Evolutionary conservation across 2,329 filamentous ascomycete species (phyloP).

Genomic region (Alternaria panax): DNA sequence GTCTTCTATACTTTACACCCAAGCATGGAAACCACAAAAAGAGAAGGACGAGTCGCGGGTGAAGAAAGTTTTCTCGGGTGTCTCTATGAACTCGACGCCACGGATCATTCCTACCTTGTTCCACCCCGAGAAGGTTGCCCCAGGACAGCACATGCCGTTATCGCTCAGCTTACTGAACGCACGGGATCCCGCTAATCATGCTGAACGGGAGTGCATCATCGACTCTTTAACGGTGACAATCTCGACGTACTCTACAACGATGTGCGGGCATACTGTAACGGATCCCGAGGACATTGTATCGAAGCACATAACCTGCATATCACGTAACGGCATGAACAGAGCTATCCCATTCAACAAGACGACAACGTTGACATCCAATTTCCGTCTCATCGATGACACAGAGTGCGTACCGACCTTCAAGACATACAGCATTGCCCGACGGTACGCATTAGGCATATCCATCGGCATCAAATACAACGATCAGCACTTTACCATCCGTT

Average conservation of each 20-base stretch:
- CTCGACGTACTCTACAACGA: constrained; percentile 42
- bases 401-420: constrained; percentile 48
- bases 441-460: constrained; percentile 37
- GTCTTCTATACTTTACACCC: constrained; percentile 37
- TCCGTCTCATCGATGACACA: constrained; percentile 43
- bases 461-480: constrained; percentile 38
- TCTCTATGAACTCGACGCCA: constrained; percentile 23
- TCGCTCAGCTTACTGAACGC: constrained; percentile 34
- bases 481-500: constrained; percentile 38
- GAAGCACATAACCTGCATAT: constrained; percentile 44
- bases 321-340: constrained; percentile 33
- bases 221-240: constrained; percentile 40
- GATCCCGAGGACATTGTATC: constrained; percentile 40
- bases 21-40: constrained; percentile 37
- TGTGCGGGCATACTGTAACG: constrained; percentile 35
- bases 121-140: constrained; percentile 38
- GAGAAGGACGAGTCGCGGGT: constrained; percentile 24
- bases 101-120: constrained; percentile 42
- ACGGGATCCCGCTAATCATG: constrained; percentile 27
- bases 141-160: constrained; percentile 45
- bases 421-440: constrained; percentile 44
- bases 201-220: constrained; percentile 32
- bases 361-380: constrained; percentile 36
- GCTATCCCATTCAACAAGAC: constrained; percentile 30
- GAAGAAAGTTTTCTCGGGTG: constrained; percentile 33